Percentiles rank a stretch among this genome's conserved stretches.
These are phyloP conservation scores for Athelia sp. DNA, from an alignment of 1,284 basidiomycete species.

Conservation along the genomic window DNA sequence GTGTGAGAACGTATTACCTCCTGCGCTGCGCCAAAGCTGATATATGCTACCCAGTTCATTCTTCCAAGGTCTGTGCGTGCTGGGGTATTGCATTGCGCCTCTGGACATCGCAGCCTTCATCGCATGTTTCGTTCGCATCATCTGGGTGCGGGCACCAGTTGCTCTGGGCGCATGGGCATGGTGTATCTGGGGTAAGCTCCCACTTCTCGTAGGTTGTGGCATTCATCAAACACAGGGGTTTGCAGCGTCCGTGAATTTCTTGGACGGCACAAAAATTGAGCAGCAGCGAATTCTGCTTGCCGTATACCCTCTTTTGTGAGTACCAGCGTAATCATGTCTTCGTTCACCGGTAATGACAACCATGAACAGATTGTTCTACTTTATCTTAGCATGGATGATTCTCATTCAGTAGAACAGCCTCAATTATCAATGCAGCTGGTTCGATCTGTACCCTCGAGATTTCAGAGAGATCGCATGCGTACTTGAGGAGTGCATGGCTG, in stretches of 20 bases:
- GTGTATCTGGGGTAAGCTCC: conserved; percentile 86
- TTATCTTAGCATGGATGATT: conserved; percentile 91
- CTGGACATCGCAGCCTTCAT: conserved; percentile 85
- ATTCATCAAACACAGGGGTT: conserved; percentile 5
- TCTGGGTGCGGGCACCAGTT: conserved; percentile 83
- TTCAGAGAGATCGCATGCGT: conserved; percentile 6
- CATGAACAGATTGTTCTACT: conserved; percentile 67
- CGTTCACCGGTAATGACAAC: conserved; percentile 2
- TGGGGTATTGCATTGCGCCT: conserved; percentile 90
- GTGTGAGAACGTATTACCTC: conserved; percentile 51
- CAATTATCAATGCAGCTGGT: neutral
- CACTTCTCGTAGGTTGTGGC: neutral
- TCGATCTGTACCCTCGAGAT: conserved; percentile 6
- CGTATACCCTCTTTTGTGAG: conserved; percentile 87
- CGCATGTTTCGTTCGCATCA: conserved; percentile 78
- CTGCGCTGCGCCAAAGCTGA: conserved; percentile 1
- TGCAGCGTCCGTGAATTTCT: conserved; percentile 87
- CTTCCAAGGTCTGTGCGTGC: conserved; percentile 90
- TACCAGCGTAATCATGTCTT: conserved; percentile 13
- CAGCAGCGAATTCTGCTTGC: conserved; percentile 84
- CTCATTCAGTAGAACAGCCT: conserved; percentile 62
- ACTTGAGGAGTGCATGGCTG: too few species aligned
- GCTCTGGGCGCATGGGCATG: conserved; percentile 85
- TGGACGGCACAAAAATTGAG: conserved; percentile 90
- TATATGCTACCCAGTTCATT: conserved; percentile 66